Base-by-base conservation (phyloP, 2,329 filamentous ascomycete species). In the Eutypella sp. region DNA sequence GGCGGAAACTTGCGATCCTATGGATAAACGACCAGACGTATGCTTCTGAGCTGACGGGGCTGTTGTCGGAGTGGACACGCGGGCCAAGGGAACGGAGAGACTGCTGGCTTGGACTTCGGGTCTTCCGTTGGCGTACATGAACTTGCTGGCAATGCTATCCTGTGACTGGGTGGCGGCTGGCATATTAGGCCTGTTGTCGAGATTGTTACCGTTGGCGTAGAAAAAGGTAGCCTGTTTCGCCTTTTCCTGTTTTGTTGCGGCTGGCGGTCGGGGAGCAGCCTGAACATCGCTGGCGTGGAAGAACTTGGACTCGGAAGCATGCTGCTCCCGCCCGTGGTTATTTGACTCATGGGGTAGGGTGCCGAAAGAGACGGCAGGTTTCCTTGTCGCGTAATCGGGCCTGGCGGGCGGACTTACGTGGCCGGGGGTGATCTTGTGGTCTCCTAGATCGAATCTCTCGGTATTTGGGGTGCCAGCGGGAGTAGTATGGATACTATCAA, bases 251-350 rank as follows among this genome's bases (percentile, higher is more conserved):
- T 61, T 63, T 13, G 45, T 52, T 45, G 51, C 43, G 18, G 43
- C 47, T 19, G 45, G 40, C 10, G 68, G 69, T 25, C 68, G 67
- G 23, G n/a, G n/a, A n/a, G 59, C 53, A 19, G 72, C 67, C 56
- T 79, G 84, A 33, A 78, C 86, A 56, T 96, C 89, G 63, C 84
- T 89, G 23, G 91, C 93, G 63, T 95, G 91, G 65, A 99, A 96
- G 75, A 97, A 97, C 70, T 89, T 92, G 44, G 84, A 69, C 42
- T 79, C 76, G 18, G 60, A 56, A 49, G 47, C 25, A 43, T 47
- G 44, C 27, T 57, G 45, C 10, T 38, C 40, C 48, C 55, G 62
- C 38, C 53, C 47, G 44, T 56, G 49, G 19, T 45, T 52, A 16
- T 57, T 57, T 7, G 52, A 49, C 13, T 72, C 67, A 27, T 66